A percentile compares a stretch with the other conserved stretches of the same genome.
phyloP scores from a whole-genome alignment of 2,329 filamentous ascomycete species.

The Pseudogymnoascus sp. region DNA sequence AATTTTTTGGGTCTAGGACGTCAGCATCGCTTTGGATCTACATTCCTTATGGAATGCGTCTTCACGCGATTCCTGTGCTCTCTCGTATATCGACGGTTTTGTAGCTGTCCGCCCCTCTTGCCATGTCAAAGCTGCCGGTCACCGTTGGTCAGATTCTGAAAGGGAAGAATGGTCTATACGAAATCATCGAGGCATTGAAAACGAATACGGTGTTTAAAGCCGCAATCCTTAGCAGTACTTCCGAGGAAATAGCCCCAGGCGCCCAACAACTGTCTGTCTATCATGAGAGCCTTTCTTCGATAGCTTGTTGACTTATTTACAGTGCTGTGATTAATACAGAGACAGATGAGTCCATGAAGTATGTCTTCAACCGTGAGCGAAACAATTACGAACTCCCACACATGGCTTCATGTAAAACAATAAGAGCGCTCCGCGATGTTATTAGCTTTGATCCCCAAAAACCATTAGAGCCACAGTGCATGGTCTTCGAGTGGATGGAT shows the following conservation, averaged over 20 bases:
- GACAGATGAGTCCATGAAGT: constrained; percentile 10
- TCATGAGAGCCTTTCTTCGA: neutral
- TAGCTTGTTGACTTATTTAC: constrained; percentile 10
- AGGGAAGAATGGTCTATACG: neutral
- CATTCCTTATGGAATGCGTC: too few relatives aligned
- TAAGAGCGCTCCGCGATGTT: constrained; percentile 18
- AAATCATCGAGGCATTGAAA: constrained; percentile 1
- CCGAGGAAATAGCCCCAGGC: neutral
- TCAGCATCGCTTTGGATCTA: too few relatives aligned
- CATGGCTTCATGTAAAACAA: constrained; percentile 17
- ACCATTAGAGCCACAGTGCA: constrained; percentile 13
- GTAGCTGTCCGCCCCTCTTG: neutral
- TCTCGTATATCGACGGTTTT: neutral
- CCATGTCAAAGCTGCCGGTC: neutral
- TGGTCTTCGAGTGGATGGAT: constrained; percentile 25
- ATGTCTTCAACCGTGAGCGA: constrained; percentile 16
- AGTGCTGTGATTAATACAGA: constrained; percentile 19
- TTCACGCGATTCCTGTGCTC: neutral
- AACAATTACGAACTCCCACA: constrained; percentile 16
- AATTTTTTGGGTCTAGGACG: too few relatives aligned
- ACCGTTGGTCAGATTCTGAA: constrained; percentile 5
- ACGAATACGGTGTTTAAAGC: neutral
- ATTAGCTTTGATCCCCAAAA: neutral
- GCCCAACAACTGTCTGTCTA: neutral
- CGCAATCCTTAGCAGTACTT: neutral